Evolutionary conservation across 2,329 filamentous ascomycete species (phyloP).

Genomic region (Penicillium palitans): DNA sequence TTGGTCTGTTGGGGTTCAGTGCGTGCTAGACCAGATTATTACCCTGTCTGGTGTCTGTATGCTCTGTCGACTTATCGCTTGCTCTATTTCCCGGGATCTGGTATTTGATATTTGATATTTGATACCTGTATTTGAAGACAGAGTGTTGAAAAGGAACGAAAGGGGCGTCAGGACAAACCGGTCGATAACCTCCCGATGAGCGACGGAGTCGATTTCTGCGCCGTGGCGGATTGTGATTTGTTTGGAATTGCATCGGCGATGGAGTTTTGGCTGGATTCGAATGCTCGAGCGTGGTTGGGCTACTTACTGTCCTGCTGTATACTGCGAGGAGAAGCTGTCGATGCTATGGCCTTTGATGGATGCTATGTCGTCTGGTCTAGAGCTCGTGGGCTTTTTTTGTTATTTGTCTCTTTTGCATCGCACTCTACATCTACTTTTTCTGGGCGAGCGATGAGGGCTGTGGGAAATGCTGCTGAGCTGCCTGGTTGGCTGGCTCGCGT

Average conservation of each 20-base stretch:
- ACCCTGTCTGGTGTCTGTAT: background rate
- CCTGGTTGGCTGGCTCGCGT: conserved; percentile 1
- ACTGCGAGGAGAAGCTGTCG: background rate
- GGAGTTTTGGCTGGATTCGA: conserved; percentile 8
- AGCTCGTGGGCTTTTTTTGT: background rate
- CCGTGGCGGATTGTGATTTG: conserved; percentile 1
- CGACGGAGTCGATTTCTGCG: background rate
- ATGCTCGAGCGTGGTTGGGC: background rate
- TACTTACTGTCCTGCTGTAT: background rate
- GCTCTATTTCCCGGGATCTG: background rate
- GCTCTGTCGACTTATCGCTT: background rate
- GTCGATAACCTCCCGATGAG: background rate
- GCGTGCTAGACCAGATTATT: background rate
- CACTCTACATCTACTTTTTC: background rate
- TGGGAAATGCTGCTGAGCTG: conserved; percentile 6
- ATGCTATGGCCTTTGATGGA: background rate
- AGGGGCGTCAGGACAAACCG: background rate
- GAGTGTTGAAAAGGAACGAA: background rate
- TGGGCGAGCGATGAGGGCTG: background rate
- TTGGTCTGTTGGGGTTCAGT: background rate
- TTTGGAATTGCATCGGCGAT: conserved; percentile 8
- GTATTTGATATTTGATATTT: background rate
- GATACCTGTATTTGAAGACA: background rate
- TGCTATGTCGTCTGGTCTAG: background rate
- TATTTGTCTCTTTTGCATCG: background rate